Percentiles rank a stretch among this genome's conserved stretches.
phyloP scores from a whole-genome alignment of 345 rosid species.

The Dipteronia sinensis region DNA sequence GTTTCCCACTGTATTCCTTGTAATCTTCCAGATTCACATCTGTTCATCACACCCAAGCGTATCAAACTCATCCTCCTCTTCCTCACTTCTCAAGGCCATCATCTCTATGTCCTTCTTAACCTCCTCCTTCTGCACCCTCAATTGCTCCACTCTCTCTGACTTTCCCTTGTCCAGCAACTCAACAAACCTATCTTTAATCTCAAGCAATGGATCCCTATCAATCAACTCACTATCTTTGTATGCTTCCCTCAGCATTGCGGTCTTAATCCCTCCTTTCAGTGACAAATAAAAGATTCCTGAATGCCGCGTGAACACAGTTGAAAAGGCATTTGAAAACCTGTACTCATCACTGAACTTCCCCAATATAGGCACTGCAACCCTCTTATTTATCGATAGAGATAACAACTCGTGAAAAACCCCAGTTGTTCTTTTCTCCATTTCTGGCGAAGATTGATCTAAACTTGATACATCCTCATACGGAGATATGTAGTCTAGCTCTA shows the following conservation, averaged over 20 bases:
- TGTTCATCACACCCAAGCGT: slow-evolving; percentile 30
- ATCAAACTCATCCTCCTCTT: slow-evolving; percentile 23
- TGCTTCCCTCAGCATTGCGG: slow-evolving; percentile 80
- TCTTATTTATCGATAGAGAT: slow-evolving; percentile 72
- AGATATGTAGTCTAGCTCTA: slow-evolving; percentile 77
- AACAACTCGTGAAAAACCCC: slow-evolving; percentile 84
- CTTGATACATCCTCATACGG: slow-evolving; percentile 70
- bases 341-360: slow-evolving; percentile 80
- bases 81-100: slow-evolving; percentile 33
- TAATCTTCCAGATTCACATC: slow-evolving; percentile 10
- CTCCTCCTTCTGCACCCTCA: slow-evolving; percentile 42
- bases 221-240: slow-evolving; percentile 58
- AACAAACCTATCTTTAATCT: slow-evolving; percentile 71
- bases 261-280: slow-evolving; percentile 79
- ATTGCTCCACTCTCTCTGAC: slow-evolving; percentile 53
- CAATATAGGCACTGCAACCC: slow-evolving; percentile 81
- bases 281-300: slow-evolving; percentile 90
- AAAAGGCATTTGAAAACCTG: slow-evolving; percentile 76
- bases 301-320: slow-evolving; percentile 81
- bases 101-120: slow-evolving; percentile 42
- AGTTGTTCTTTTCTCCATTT: slow-evolving; percentile 91
- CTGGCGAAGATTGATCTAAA: slow-evolving; percentile 65
- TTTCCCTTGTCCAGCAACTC: slow-evolving; percentile 68
- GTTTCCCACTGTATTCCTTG: neutral
- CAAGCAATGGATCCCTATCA: slow-evolving; percentile 68